These are phyloP conservation scores for Phylloporus gajari DNA, from an alignment of 1,284 basidiomycete species.

Conservation along the genomic window DNA sequence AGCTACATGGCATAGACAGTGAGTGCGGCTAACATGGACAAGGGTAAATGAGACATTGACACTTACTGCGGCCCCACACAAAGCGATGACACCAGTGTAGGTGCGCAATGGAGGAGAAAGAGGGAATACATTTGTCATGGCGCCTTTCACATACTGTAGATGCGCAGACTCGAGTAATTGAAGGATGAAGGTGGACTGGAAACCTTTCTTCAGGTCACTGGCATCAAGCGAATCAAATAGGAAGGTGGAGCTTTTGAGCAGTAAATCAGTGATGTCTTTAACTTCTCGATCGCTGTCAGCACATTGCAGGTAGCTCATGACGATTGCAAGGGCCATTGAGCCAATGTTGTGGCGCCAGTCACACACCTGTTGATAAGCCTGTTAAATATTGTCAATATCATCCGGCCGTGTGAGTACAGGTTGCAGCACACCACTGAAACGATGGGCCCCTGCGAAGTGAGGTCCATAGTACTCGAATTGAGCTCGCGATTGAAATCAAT, in stretches of 20 bases:
- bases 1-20: not conserved
- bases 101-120: not conserved
- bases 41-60: too few species aligned
- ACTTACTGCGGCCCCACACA: not conserved
- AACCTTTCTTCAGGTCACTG: not conserved
- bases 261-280: not conserved
- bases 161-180: slow-evolving; percentile 11
- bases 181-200: not conserved
- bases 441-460: not conserved
- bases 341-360: not conserved
- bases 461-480: not conserved
- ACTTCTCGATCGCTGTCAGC: not conserved
- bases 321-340: not conserved
- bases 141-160: not conserved
- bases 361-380: not conserved
- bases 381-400: not conserved
- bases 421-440: not conserved
- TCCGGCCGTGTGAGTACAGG: not conserved
- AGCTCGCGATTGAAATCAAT: not conserved
- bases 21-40: too few species aligned
- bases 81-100: not conserved
- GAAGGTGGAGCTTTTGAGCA: not conserved
- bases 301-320: slow-evolving; percentile 10
- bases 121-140: not conserved
- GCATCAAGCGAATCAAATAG: slow-evolving; percentile 8